phyloP scores from a whole-genome alignment of 176 grass and related monocot species.

The barley (Hordeum vulgare) region MorexV3_pseudomolecules_assembly NC_058519.1:29405049-29405548 shows the following conservation, averaged over 20 bases:
- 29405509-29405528: slow-evolving; percentile 66
- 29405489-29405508: slow-evolving; percentile 51
- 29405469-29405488: slow-evolving; percentile 21
- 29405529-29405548: slow-evolving; percentile 40
- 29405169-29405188: neutral
- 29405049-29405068: slow-evolving; percentile 40
- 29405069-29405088: slow-evolving; percentile 43
- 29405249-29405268: slow-evolving; percentile 37
- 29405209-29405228: neutral
- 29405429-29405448: slow-evolving; percentile 34
- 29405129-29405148: slow-evolving; percentile 14
- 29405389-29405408: slow-evolving; percentile 48
- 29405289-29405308: slow-evolving; percentile 42
- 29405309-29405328: slow-evolving; percentile 44
- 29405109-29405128: slow-evolving; percentile 31
- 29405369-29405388: slow-evolving; percentile 29
- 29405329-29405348: slow-evolving; percentile 33
- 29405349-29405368: slow-evolving; percentile 42
- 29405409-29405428: slow-evolving; percentile 31
- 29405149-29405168: slow-evolving; percentile 29
- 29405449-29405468: slow-evolving; percentile 49
- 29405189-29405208: neutral
- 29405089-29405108: slow-evolving; percentile 38
- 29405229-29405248: slow-evolving; percentile 34
- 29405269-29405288: slow-evolving; percentile 52